Conservation (phyloP, 495 filamentous ascomycete species). For the Trichocladium uniseriatum region DNA sequence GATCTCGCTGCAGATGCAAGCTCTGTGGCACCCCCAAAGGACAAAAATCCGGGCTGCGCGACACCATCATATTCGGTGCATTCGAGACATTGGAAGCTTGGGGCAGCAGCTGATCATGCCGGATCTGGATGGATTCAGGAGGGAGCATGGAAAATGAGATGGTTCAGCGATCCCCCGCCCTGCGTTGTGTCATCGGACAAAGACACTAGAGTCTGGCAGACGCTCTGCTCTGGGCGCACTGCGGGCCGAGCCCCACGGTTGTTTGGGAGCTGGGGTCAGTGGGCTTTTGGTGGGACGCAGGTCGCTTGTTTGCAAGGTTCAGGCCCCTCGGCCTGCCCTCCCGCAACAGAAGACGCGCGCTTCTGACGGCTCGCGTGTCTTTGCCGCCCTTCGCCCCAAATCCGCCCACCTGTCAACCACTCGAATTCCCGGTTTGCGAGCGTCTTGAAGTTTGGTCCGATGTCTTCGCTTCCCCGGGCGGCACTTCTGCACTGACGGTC, state of each 20-base stretch:
- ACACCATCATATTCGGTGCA: slow-evolving; percentile 10
- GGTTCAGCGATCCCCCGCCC: no score
- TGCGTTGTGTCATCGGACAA: not conserved
- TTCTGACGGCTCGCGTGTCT: slow-evolving; percentile 31
- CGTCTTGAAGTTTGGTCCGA: slow-evolving; percentile 23
- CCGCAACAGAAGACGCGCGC: slow-evolving; percentile 31
- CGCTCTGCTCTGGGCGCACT: no score
- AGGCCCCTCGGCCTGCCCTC: slow-evolving; percentile 5
- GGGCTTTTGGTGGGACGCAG: slow-evolving; percentile 6
- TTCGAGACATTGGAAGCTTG: not conserved
- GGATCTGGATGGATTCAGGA: slow-evolving; percentile 1
- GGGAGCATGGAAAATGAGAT: not conserved
- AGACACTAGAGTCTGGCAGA: no score
- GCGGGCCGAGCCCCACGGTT: slow-evolving; percentile 1
- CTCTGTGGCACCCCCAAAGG: slow-evolving; percentile 18
- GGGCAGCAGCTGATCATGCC: slow-evolving; percentile 7
- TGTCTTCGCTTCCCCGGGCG: slow-evolving; percentile 18
- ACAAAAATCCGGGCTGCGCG: slow-evolving; percentile 1
- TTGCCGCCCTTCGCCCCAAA: slow-evolving; percentile 23
- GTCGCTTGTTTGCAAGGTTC: slow-evolving; percentile 21
- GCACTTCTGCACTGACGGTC: slow-evolving; percentile 19
- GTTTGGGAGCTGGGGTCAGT: not conserved
- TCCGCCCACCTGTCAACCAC: slow-evolving; percentile 25
- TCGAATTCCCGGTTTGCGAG: slow-evolving; percentile 20
- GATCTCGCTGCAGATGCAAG: slow-evolving; percentile 28